Evolutionary conservation across 1,284 basidiomycete genomes (phyloP).

Genomic region (Porphyrellus sp.): DNA sequence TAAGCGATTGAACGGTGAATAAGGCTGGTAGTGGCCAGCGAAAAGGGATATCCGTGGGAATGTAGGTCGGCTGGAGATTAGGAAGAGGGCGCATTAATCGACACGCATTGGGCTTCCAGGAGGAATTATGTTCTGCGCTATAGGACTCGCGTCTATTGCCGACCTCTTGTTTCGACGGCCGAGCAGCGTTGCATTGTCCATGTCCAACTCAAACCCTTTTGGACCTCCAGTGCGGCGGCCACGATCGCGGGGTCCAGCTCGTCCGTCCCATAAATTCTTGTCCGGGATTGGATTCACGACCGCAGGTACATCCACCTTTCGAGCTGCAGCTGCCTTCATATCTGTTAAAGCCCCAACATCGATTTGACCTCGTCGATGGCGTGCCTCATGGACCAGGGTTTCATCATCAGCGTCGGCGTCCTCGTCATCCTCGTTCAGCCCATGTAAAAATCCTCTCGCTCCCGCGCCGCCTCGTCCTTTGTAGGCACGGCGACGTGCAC

Average conservation of each 20-base stretch:
- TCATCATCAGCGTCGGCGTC: conserved; percentile 45
- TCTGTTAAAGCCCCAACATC: conserved; percentile 33
- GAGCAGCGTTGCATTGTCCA: conserved; percentile 81
- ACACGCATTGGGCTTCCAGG: conserved; percentile 43
- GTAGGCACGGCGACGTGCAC: conserved; percentile 78
- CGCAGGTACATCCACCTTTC: conserved; percentile 34
- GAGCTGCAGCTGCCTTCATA: conserved; percentile 34
- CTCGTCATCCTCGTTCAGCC: conserved; percentile 93
- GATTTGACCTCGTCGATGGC: conserved; percentile 47
- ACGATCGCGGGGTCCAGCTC: conserved; percentile 73
- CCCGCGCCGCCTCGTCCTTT: conserved; percentile 76
- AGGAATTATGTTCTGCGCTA: conserved; percentile 34
- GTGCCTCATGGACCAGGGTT: conserved; percentile 44
- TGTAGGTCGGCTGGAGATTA: neutral
- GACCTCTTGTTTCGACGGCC: conserved; percentile 60
- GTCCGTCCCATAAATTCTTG: conserved; percentile 51
- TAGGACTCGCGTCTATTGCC: conserved; percentile 38
- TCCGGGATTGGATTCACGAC: conserved; percentile 24
- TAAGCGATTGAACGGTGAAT: neutral
- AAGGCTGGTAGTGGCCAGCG: neutral
- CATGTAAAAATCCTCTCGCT: conserved; percentile 76
- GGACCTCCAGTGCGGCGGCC: conserved; percentile 36
- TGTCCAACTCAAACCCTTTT: conserved; percentile 73
- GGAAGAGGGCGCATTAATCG: conserved; percentile 8
- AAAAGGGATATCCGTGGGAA: neutral